Evolutionary conservation across 257 asterid species (phyloP).

Genomic region (Przewalskia tangutica): DNA sequence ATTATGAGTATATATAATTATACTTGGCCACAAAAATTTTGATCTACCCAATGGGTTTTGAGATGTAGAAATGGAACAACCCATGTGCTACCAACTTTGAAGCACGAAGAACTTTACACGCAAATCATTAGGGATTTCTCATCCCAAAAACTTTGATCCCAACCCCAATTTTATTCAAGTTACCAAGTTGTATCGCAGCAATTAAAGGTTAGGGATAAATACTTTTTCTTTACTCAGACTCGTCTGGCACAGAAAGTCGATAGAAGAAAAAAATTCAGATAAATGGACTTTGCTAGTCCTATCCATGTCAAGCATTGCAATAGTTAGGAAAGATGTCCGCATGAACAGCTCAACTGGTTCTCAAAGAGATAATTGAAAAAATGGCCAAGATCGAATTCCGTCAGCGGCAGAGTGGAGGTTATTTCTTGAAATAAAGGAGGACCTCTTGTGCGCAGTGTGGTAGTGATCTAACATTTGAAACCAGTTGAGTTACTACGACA

Average conservation of each 20-base stretch:
- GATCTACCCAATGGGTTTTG: background rate
- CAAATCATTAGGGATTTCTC: conserved; percentile 31
- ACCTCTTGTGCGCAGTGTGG: no score
- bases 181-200: conserved; percentile 13
- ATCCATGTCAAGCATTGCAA: background rate
- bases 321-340: no score
- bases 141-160: conserved; percentile 14
- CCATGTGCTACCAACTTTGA: conserved; percentile 51
- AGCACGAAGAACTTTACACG: conserved; percentile 13
- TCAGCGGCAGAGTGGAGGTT: no score
- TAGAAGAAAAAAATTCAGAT: background rate
- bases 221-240: conserved; percentile 12
- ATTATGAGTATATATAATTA: no score
- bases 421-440: no score
- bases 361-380: no score
- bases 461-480: no score
- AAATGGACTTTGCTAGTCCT: background rate
- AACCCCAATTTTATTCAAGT: conserved; percentile 17
- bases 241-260: conserved; percentile 10
- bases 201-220: background rate
- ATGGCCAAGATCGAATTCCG: no score
- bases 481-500: no score
- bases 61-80: conserved; percentile 17
- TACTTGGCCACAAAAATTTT: no score
- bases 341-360: no score